Evolutionary conservation across 441 rosid species (phyloP), one percentile per base, ranked within the genome.

Genomic region (Brassica hybrid): DNA sequence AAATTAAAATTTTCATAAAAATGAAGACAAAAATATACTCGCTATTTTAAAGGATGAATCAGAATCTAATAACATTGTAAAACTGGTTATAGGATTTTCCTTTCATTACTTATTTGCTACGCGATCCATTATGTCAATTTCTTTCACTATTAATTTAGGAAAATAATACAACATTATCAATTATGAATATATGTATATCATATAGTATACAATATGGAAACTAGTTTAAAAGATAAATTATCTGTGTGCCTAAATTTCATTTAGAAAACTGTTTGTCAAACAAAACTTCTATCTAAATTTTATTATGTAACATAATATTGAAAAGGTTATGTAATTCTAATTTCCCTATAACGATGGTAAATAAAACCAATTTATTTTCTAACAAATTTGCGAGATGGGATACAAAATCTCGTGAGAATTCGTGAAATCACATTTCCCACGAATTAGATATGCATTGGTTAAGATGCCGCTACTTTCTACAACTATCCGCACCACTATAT

Each of bases 121-220:
- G 63, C 64, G 60, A 70, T 34, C 65, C 32, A 69, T 56, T 56
- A 54, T 69, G 32, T 23, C 34, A 43, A 69, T 30, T 38, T 48
- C 41, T 56, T 67, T 45, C 23, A 27, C 19, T 17, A 30, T 45
- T 45, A 23, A 23, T 23, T 13, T 0, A 45, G 52, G 52, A 10
- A 45, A 21, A n/a, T n/a, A 41, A 41, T 41, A 41, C n/a, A 30
- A 25, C 58, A 25, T 45, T 7, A 65, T 43, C 18, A 13, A 13
- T 19, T 66, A 48, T 45, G 21, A 25, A 21, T 3, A 66, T 21
- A 11, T 41, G 48, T 41, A 41, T 38, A 38, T 38, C 45, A 38
- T 38, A 10, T 9, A 16, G 60, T 56, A 56, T 57, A 57, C 10
- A 5, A 57, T 57, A 57, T 57, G 25, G 1, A 19, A 62, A 30